Conservation (phyloP, 768 basidiomycete species). For the Chiua virens region DNA sequence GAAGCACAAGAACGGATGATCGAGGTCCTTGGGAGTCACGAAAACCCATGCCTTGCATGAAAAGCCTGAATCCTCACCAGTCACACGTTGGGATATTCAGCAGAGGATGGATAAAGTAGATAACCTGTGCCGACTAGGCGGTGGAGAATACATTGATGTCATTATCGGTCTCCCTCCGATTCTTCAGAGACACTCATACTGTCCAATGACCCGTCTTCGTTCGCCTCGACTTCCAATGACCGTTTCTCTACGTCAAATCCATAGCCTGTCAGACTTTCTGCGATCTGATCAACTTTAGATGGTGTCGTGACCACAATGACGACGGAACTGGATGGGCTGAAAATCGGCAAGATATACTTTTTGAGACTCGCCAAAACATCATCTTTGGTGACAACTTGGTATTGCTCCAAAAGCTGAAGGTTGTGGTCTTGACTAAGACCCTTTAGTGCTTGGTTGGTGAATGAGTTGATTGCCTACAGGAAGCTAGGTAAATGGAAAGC, state of each 20-base stretch:
- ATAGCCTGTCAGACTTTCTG: constrained; percentile 54
- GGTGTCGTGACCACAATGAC: constrained; percentile 84
- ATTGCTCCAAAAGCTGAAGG: constrained; percentile 73
- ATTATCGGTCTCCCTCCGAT: constrained; percentile 18
- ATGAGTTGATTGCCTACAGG: constrained; percentile 73
- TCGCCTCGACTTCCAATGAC: constrained; percentile 61
- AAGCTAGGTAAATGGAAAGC: constrained; percentile 6
- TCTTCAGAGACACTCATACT: constrained; percentile 33
- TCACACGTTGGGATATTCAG: background rate
- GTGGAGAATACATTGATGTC: background rate
- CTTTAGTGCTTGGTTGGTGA: constrained; percentile 89
- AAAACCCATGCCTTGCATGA: background rate
- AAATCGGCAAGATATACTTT: constrained; percentile 82
- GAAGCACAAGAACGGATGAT: constrained; percentile 67
- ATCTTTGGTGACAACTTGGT: constrained; percentile 75
- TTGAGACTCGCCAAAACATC: constrained; percentile 70
- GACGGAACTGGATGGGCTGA: constrained; percentile 72
- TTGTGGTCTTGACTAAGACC: constrained; percentile 75
- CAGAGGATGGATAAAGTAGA: background rate
- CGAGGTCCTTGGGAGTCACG: constrained; percentile 47
- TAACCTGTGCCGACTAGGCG: background rate
- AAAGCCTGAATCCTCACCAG: too few species aligned
- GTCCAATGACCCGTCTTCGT: constrained; percentile 40
- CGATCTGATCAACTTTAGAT: constrained; percentile 72
- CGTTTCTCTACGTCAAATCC: constrained; percentile 82